Evolutionary conservation across 2,329 filamentous ascomycete genomes (phyloP), one percentile per base, ranked within the genome.

Genomic region (Neobulgaria alba): DNA sequence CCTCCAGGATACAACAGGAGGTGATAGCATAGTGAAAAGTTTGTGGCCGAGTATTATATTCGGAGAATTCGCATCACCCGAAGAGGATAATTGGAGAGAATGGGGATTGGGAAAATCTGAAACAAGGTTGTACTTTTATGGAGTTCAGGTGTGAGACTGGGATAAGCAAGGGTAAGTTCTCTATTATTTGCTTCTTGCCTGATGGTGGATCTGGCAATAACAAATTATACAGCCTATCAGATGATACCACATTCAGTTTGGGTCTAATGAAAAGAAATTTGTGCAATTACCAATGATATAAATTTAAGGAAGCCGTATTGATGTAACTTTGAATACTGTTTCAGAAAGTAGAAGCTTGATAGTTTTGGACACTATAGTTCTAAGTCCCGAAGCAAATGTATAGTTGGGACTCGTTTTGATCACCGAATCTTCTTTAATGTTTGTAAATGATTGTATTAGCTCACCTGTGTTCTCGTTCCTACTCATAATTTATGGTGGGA

Each of bases 1-100:
- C 55, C 56, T 5, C 56, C 56, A 3, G 56, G 56, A 1, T 59
- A 57, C 44, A 44, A 34, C 12, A 44, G 54, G n/a, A 48, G 55
- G 39, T 53, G 45, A 43, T 49, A 30, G 38, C n/a, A 10, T 4
- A n/a, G 18, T 35, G 19, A 38, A 19, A 23, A 12, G 23, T 29
- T 31, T 19, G 16, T 15, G 18, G 19, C 12, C 10, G 12, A 31
- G 35, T 15, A 29, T 38, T 26, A 26, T 7, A 12, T 26, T 26
- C 12, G 12, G 23, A 26, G 23, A 26, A 26, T 12, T 12, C 7
- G 12, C 23, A 12, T 26, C 23, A 26, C 12, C 7, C 23, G 18
- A 18, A 5, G 3, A 35, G 4, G 9, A 15, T 17, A 3, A 16
- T 10, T 4, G 19, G n/a, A 35, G 4, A n/a, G 4, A 17, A 35